Base-by-base conservation (phyloP, 768 basidiomycete species). In the Cystobasidium tubakii region DNA sequence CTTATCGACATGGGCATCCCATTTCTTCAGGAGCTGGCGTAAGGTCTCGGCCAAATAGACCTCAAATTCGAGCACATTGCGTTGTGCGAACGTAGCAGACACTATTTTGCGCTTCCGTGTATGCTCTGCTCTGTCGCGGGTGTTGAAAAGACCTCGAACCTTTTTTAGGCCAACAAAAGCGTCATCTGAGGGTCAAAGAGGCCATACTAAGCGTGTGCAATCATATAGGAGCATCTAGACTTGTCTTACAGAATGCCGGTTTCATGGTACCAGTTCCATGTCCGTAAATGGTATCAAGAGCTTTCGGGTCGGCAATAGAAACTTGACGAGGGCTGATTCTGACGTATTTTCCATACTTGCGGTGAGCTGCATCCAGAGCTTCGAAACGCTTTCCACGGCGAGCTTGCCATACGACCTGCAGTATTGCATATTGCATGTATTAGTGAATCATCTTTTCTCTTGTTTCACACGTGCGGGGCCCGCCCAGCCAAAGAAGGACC, bases 31-130 rank as follows among this genome's bases (percentile, higher is more conserved):
- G 71, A 93, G 81, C 65, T 85, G 82, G 0, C 79, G 80, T 23
- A 79, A 63, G 55, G 71, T 75, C 6, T 19, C 29, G 10, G 60
- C 60, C 34, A 92, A 86, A 74, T 90, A 86, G 0, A 90, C 89
- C 80, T 93, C 91, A 74, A 95, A 94, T 77, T 91, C 89, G 73
- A 77, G 91, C 88, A 79, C 90, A 87, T n/a, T 66, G 13, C 44
- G 65, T 62, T 31, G 75, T 64, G 67, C 76, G 73, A 76, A 79
- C 31, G 72, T 79, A 69, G 55, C 66, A 0, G 90, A 88, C 57
- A 95, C 86, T 74, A 96, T 90, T 83, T 95, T 95, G 83, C 91
- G 88, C 82, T 93, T 95, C 53, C 92, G 87, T 6, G 90, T 85
- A 80, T 95, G 92, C 73, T 91, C 89, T 21, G 64, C 75, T 21